A percentile compares a stretch with the other conserved stretches of the same genome.
These are phyloP conservation scores for Talaromyces sp. DNA, from an alignment of 2,329 filamentous ascomycete genomes.

Conservation along the genomic window DNA sequence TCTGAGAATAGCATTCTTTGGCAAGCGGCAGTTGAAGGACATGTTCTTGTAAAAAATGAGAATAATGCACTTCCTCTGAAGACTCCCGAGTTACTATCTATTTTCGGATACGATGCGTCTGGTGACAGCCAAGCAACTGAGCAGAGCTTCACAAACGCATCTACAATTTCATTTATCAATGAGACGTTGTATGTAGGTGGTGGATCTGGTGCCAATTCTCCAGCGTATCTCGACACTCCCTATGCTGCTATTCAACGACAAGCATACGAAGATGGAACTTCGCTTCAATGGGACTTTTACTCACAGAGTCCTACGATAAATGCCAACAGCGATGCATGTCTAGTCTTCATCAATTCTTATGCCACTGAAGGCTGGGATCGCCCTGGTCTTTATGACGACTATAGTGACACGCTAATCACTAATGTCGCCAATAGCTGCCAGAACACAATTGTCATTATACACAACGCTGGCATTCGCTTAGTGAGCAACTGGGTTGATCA, in stretches of 20 bases:
- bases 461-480: slow-evolving; percentile 2
- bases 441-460: background rate
- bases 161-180: slow-evolving; percentile 26
- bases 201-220: slow-evolving; percentile 46
- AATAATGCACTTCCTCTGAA: slow-evolving; percentile 52
- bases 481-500: background rate
- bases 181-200: slow-evolving; percentile 45
- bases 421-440: background rate
- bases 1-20: background rate
- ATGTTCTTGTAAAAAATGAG: slow-evolving; percentile 60
- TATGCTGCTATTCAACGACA: slow-evolving; percentile 51
- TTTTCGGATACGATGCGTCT: slow-evolving; percentile 58
- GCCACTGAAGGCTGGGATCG: background rate
- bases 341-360: background rate
- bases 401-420: background rate
- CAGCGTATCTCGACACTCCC: slow-evolving; percentile 47
- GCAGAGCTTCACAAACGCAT: slow-evolving; percentile 30
- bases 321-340: background rate
- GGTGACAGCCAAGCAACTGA: slow-evolving; percentile 18
- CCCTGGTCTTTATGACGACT: background rate
- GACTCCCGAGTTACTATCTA: slow-evolving; percentile 46
- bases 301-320: slow-evolving; percentile 46
- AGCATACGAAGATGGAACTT: slow-evolving; percentile 52
- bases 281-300: slow-evolving; percentile 56
- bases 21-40: slow-evolving; percentile 46